A percentile compares a stretch with the other conserved stretches of the same genome.
These are phyloP conservation scores for Cadophora sp. DNA, from an alignment of 2,329 filamentous ascomycete species.

Conservation along the genomic window DNA sequence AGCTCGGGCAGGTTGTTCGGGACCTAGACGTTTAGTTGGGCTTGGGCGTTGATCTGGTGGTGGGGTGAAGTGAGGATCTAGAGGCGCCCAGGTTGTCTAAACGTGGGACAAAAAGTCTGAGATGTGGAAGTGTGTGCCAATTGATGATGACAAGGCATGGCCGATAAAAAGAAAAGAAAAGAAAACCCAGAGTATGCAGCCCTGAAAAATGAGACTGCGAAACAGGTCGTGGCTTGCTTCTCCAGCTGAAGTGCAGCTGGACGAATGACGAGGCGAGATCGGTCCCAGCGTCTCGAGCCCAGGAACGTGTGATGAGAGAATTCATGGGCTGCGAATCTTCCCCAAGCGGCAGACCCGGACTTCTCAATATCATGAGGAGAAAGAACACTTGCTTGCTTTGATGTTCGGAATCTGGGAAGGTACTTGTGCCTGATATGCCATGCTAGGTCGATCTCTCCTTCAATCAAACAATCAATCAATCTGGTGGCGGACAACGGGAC, in stretches of 20 bases:
- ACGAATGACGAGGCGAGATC: slow-evolving; percentile 5
- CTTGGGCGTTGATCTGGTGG: background rate
- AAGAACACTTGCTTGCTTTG: background rate
- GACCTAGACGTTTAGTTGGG: slow-evolving; percentile 1
- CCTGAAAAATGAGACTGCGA: slow-evolving; percentile 3
- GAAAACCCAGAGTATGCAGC: slow-evolving; percentile 6
- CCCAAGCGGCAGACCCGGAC: background rate
- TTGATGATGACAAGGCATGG: background rate
- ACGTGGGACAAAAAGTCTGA: background rate
- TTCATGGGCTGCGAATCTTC: background rate
- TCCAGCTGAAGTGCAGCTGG: background rate
- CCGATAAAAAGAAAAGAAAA: slow-evolving; percentile 8
- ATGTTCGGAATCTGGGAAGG: too few relatives aligned
- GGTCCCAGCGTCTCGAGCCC: background rate
- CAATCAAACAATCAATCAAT: slow-evolving; percentile 2
- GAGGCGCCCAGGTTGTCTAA: background rate
- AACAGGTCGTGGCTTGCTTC: background rate
- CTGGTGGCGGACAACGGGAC: background rate
- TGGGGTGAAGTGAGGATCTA: slow-evolving; percentile 10
- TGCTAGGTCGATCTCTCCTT: background rate
- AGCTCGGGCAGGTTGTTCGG: slow-evolving; percentile 1
- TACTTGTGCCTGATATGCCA: slow-evolving; percentile 11
- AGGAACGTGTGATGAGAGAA: slow-evolving; percentile 6
- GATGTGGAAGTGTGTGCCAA: background rate
- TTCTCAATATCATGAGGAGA: background rate